Base-by-base conservation (phyloP, 768 basidiomycete species). In the Hygrocybe punicea region DNA sequence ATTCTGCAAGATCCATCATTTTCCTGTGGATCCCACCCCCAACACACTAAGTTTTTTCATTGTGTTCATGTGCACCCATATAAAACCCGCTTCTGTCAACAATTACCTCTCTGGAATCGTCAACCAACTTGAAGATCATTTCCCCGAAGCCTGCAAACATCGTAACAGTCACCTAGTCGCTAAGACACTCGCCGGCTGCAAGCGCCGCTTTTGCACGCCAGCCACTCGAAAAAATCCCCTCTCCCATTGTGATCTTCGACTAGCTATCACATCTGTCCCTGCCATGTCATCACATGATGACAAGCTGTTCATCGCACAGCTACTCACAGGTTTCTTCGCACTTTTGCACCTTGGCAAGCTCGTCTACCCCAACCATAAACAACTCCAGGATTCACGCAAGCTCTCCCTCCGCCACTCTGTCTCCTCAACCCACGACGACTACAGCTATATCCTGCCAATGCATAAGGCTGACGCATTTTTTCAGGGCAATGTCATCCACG, bases 391-490 rank as follows among this genome's bases (percentile, higher is more conserved):
- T 19, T 23, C 11, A 4, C 16, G 39, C 13, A 53, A 53, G 39
- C 10, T n/a, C 5, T 25, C 21, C 4, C 11, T 29, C 6, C 24
- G 50, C 10, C 34, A n/a, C 7, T 33, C 52, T 2, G 52, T 53
- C 11, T 4, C 19, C 17, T 23, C 5, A 3, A 25, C 13, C 16
- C 3, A n/a, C 19, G 3, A 13, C 39, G 5, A 4, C 11, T 53
- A 5, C 52, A 9, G 14, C 34, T 51, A 21, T 23, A 6, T 53
- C 35, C 21, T 53, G 14, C 52, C 52, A 4, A n/a, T 6, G 4
- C 77, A 78, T 57, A 80, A 80, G 50, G 71, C 70, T 6, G 73
- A 78, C 58, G 53, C n/a, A 0, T 63, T 58, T 37, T 71, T 69
- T 37, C 62, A 67, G 25, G 68, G 68, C 4, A 72, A 67, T 60